Evolutionary conservation across 83 land plant species (phyloP).

Genomic region (Picea abies): DNA sequence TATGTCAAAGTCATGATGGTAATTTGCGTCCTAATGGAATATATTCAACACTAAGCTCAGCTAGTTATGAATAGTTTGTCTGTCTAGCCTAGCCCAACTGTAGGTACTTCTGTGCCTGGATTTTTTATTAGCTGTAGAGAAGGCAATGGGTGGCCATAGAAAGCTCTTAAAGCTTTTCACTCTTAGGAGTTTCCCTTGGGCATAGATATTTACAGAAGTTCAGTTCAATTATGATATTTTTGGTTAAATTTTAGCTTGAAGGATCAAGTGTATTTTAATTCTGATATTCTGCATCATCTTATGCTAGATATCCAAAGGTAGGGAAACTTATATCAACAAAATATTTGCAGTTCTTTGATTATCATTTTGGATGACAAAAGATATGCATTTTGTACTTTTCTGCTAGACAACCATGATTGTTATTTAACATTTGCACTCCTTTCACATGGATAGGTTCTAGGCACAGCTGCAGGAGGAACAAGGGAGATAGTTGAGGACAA

Average conservation of each 20-base stretch:
- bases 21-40: too few species aligned
- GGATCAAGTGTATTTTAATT: background rate
- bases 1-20: too few species aligned
- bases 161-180: too few species aligned
- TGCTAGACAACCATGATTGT: background rate
- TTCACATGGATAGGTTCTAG: conserved; percentile 59
- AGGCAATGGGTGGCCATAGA: too few species aligned
- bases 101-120: background rate
- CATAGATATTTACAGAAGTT: background rate
- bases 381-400: background rate
- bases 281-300: background rate
- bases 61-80: background rate
- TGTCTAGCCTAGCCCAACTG: background rate
- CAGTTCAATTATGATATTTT: background rate
- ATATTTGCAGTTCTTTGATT: background rate
- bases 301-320: background rate
- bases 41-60: too few species aligned
- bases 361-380: background rate
- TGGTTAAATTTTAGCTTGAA: background rate
- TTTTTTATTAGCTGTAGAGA: too few species aligned
- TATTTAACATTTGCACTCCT: background rate
- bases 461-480: conserved; percentile 87
- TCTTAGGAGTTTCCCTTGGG: background rate
- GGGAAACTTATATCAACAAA: background rate
- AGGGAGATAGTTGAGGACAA: conserved; percentile 71